Evolutionary conservation across 2,329 filamentous ascomycete species (phyloP), one percentile per base, ranked within the genome.

Genomic region (Xylaria sp.): DNA sequence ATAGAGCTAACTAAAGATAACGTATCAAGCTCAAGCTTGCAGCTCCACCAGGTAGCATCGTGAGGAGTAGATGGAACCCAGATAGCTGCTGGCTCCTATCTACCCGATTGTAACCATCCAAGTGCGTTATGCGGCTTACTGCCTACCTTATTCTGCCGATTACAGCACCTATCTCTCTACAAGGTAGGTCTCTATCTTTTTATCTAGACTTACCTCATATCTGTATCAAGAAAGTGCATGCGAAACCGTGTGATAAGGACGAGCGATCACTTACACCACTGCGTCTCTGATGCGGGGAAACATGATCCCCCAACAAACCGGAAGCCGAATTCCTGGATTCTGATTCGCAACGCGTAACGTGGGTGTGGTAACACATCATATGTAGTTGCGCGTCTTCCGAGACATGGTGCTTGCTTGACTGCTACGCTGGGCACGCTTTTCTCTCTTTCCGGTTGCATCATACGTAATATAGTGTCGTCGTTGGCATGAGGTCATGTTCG

Each of bases 191-290:
- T 46, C 15, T n/a, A n/a, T 33, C 23, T 33, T 9, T 18, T n/a
- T 48, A 59, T 31, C 7, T 33, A 48, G 18, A n/a, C 23, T 23
- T n/a, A 46, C 13, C 28, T n/a, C 5, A 33, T 62, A 55, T 46
- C 62, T 69, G 46, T 10, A 68, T 62, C 52, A 6, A 70, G 61
- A 39, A 70, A 51, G 60, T 68, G 12, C 39, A 63, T 57, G 54
- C 59, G 63, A 39, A 39, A 36, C 8, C 10, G 51, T 25, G 25
- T 58, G 68, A 67, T 65, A 65, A 62, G 39, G 31, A 41, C 41
- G 31, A 31, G 13, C 28, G 4, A 36, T 36, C 33, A 49, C 25
- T 13, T 52, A 56, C 33, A 56, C 31, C 54, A 33, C 18, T 15
- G 18, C 9, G 10, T 33, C 31, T 10, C 25, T 12, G 28, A 60